phyloP scores from a whole-genome alignment of 1,284 basidiomycete species.

The Bondarzewia mesenterica region DNA sequence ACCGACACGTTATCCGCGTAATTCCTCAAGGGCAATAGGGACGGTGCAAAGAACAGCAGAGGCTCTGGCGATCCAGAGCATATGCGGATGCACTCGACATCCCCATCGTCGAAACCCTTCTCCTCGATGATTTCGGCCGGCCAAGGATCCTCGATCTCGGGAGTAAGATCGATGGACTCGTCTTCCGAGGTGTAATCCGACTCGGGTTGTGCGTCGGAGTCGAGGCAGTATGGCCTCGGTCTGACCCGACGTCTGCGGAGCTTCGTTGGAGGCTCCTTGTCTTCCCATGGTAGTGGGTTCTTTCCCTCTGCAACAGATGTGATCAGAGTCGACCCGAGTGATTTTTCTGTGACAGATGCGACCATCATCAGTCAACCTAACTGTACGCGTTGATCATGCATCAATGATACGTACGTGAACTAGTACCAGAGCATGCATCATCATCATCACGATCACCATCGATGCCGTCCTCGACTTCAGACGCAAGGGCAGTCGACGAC shows the following conservation, averaged over 20 bases:
- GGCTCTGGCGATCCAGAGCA: neutral
- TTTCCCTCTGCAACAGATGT: neutral
- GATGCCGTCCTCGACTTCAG: conserved; percentile 7
- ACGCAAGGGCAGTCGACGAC: neutral
- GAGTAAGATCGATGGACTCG: too few relatives aligned
- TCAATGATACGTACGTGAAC: conserved; percentile 8
- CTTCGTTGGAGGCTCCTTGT: conserved; percentile 3
- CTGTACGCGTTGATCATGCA: too few relatives aligned
- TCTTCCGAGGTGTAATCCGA: conserved; percentile 11
- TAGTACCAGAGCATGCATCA: neutral
- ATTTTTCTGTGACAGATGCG: neutral
- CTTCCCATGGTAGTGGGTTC: neutral
- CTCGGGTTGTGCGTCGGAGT: conserved; percentile 20
- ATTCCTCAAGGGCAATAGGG: conserved; percentile 7
- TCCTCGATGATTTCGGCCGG: neutral
- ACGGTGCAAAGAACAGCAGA: conserved; percentile 1
- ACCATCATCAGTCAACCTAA: conserved; percentile 1
- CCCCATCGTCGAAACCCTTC: neutral
- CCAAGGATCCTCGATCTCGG: too few relatives aligned
- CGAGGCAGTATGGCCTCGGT: conserved; percentile 17
- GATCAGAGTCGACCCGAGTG: neutral
- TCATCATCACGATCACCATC: conserved; percentile 6
- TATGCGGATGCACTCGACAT: neutral
- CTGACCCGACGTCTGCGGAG: conserved; percentile 9
- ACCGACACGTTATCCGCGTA: conserved; percentile 11